Conservation (phyloP, 108 stramenopile species). For the Fragilaria radians region DNA sequence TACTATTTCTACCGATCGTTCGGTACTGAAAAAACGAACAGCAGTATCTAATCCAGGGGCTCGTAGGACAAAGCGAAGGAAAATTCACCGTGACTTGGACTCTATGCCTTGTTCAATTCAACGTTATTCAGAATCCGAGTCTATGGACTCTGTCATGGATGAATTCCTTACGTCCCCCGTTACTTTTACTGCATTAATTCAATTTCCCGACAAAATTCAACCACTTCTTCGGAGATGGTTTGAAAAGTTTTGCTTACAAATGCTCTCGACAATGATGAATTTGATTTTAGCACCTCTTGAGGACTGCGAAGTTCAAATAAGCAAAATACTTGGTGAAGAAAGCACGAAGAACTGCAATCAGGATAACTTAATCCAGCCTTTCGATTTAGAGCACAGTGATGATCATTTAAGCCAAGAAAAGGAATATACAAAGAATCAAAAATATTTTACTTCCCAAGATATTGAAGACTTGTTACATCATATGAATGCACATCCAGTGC, state of each 20-base stretch:
- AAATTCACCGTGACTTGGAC: neutral
- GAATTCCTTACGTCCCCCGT: neutral
- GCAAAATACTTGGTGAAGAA: too few species aligned
- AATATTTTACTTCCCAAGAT: constrained; percentile 36
- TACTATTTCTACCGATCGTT: neutral
- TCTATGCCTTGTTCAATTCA: neutral
- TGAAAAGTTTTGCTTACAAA: neutral
- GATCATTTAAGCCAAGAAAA: too few species aligned
- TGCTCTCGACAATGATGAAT: neutral
- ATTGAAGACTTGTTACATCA: constrained; percentile 29
- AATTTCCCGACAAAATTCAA: neutral
- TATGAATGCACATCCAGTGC: constrained; percentile 14
- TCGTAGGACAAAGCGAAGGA: neutral
- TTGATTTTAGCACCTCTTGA: neutral
- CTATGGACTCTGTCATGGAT: neutral
- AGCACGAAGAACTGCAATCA: too few species aligned
- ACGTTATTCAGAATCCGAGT: neutral
- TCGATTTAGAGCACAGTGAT: too few species aligned
- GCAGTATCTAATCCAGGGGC: neutral
- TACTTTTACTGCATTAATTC: neutral
- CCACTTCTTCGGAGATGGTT: neutral
- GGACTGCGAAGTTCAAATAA: neutral
- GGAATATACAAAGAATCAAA: too few species aligned
- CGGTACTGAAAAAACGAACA: neutral
- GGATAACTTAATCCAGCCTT: too few species aligned